Base-by-base conservation (phyloP, 108 stramenopile species). In the Nannochloropsis oceanica region DNA sequence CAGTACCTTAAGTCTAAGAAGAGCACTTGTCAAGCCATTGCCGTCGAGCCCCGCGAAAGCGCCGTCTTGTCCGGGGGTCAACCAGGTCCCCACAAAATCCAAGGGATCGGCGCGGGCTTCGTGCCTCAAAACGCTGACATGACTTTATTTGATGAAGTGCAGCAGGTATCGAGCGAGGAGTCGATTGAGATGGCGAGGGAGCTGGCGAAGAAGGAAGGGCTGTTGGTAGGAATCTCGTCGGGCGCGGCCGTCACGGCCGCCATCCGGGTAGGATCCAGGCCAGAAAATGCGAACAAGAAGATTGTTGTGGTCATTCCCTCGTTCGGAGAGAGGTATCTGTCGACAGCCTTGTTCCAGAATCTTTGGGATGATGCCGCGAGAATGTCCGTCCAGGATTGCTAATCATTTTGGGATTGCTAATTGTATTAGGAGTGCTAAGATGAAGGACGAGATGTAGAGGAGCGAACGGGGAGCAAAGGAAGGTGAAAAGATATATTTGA, bases 101-200 rank as follows among this genome's bases (percentile, higher is more conserved):
- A 96, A 86, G 95, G 95, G 12, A 95, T 96, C 84, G 95, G 94
- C 25, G 95, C 95, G 0, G 95, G 94, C 27, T 95, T 96, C 87
- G 93, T 95, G 85, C 94, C 94, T 10, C 92, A 93, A 25, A 95
- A 95, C 90, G 94, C 93, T 42, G 94, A 95, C 89, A 95, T 93
- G 11, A 93, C 92, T 8, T 86, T 94, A 44, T 83, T 90, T 80
- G 88, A 90, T 84, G 85, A 90, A 83, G 86, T 90, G 13, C 20
- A 22, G 26, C 84, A 90, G 79, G 88, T 91, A 26, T 44, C 24
- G 24, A 89, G 88, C 26, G 89, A 90, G 43, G 87, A 91, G 13
- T 87, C 91, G 22, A 90, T 91, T 84, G 82, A 42, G 25, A 90
- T 90, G 88, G 91, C 91, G 18, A 80, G 88, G n/a, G 82, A 87